Conservation (phyloP, 345 rosid genomes). For the Euphorbia tirucalli region DNA sequence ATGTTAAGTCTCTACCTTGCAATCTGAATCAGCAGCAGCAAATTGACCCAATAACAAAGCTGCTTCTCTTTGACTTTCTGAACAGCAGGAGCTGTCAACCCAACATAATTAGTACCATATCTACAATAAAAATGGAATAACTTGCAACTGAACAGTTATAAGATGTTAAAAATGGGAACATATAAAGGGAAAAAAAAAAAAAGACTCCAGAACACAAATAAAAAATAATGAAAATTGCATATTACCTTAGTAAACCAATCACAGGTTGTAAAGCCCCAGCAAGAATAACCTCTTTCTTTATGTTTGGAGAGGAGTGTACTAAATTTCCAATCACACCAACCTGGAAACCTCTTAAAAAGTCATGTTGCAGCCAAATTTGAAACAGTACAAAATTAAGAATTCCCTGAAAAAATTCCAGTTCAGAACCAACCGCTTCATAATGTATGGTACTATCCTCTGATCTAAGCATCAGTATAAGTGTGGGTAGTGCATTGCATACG, state of each 20-base stretch:
- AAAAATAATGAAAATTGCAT: background rate
- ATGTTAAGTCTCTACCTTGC: conserved; percentile 48
- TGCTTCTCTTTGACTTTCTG: conserved; percentile 77
- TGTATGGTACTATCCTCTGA: conserved; percentile 62
- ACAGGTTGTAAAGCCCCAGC: conserved; percentile 85
- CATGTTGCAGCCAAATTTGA: conserved; percentile 13
- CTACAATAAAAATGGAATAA: background rate
- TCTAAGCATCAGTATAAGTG: conserved; percentile 61
- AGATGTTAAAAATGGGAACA: background rate
- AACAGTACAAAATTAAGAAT: background rate
- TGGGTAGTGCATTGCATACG: conserved; percentile 59
- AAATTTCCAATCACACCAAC: conserved; percentile 77
- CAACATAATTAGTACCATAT: conserved; percentile 3
- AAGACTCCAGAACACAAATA: conserved; percentile 5
- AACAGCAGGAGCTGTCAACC: conserved; percentile 54
- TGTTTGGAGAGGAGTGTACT: conserved; percentile 71
- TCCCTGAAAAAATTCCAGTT: conserved; percentile 4
- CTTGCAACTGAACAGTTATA: conserved; percentile 6
- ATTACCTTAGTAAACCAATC: conserved; percentile 66
- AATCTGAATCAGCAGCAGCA: conserved; percentile 75
- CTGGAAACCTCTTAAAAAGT: conserved; percentile 31
- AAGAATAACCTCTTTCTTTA: conserved; percentile 64
- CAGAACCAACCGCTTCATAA: conserved; percentile 61
- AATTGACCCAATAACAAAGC: conserved; percentile 77
- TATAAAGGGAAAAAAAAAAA: background rate